These are phyloP conservation scores for Gossypioides kirkii DNA, from an alignment of 345 rosid genomes.

Conservation along the genomic window DNA sequence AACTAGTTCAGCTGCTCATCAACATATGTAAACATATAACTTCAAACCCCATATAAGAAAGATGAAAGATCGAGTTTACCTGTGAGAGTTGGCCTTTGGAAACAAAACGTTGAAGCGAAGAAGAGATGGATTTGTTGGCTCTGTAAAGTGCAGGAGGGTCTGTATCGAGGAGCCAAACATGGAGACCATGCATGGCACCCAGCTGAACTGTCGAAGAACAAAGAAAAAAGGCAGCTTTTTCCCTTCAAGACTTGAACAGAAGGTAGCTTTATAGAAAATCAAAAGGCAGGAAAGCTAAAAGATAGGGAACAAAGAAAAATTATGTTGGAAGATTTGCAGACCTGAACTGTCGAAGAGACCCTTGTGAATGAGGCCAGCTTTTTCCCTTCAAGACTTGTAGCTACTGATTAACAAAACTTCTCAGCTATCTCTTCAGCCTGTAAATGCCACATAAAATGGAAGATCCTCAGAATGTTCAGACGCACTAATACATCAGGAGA, in stretches of 20 bases:
- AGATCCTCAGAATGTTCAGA: background rate
- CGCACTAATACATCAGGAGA: background rate
- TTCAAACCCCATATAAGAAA: too few relatives aligned
- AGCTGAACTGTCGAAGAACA: slow-evolving; percentile 94
- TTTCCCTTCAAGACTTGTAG: slow-evolving; percentile 95
- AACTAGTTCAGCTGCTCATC: too few relatives aligned
- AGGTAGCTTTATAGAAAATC: background rate
- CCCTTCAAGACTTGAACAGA: too few relatives aligned
- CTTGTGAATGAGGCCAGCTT: slow-evolving; percentile 93
- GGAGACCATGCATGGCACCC: slow-evolving; percentile 60
- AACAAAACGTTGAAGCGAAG: slow-evolving; percentile 54
- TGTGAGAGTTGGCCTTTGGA: slow-evolving; percentile 57
- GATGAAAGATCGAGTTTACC: slow-evolving; percentile 42
- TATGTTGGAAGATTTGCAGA: slow-evolving; percentile 22
- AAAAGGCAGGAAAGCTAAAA: background rate
- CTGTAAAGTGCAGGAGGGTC: slow-evolving; percentile 60
- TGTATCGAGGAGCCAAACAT: slow-evolving; percentile 56
- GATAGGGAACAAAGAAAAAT: background rate
- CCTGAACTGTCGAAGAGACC: slow-evolving; percentile 96
- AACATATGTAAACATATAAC: too few relatives aligned
- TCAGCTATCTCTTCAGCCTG: slow-evolving; percentile 99
- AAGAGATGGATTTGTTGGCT: slow-evolving; percentile 48
- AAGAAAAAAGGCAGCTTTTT: too few relatives aligned
- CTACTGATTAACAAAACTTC: slow-evolving; percentile 95
- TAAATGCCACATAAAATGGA: slow-evolving; percentile 16